These are phyloP conservation scores for Noccaea caerulescens DNA, from an alignment of 345 rosid genomes.

Conservation along the genomic window DNA sequence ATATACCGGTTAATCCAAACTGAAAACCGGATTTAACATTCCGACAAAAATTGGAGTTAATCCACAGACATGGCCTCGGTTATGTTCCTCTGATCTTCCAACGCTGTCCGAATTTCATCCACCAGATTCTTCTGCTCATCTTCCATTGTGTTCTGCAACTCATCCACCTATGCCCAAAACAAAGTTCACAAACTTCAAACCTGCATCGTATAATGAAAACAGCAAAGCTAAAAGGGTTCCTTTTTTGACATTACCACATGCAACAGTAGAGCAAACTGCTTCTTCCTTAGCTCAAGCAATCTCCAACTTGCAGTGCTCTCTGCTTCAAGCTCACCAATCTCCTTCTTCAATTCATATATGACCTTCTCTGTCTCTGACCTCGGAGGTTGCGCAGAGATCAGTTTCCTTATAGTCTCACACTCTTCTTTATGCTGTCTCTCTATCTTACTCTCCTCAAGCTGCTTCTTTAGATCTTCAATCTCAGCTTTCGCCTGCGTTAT, in stretches of 20 bases:
- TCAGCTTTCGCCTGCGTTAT: constrained; percentile 71
- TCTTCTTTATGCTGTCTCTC: constrained; percentile 98
- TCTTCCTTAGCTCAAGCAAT: constrained; percentile 90
- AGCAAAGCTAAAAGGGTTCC: neutral
- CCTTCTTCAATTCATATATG: constrained; percentile 74
- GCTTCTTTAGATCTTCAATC: constrained; percentile 83
- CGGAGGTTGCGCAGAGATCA: constrained; percentile 84
- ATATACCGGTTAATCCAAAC: neutral
- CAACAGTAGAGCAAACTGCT: constrained; percentile 83
- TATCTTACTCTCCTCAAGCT: constrained; percentile 87
- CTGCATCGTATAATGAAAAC: neutral
- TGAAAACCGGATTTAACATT: neutral
- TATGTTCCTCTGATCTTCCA: constrained; percentile 76
- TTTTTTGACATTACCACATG: constrained; percentile 73
- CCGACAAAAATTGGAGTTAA: constrained; percentile 20
- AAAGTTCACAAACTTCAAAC: constrained; percentile 18
- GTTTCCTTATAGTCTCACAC: constrained; percentile 82
- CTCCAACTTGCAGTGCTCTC: constrained; percentile 85
- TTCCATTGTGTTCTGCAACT: constrained; percentile 85
- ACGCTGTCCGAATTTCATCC: constrained; percentile 79
- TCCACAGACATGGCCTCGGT: constrained; percentile 50
- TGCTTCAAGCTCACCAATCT: constrained; percentile 79
- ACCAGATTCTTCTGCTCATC: constrained; percentile 88
- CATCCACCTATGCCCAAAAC: constrained; percentile 70
- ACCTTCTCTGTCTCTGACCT: constrained; percentile 81